These are phyloP conservation scores for Naganishia kalamii DNA, from an alignment of 768 basidiomycete species.

Conservation along the genomic window DNA sequence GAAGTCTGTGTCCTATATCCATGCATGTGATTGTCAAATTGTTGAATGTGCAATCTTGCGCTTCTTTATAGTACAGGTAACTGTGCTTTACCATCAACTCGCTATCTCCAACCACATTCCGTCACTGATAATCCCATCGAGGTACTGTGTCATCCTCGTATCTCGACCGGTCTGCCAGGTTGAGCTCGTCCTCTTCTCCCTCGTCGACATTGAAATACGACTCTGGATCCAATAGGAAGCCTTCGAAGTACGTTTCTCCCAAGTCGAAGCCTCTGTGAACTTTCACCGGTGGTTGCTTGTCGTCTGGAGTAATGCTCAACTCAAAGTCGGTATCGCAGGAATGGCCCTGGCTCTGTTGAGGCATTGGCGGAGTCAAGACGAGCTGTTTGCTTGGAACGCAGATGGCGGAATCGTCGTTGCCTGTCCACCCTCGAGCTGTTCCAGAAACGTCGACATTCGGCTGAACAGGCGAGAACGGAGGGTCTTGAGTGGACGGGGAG, in stretches of 20 bases:
- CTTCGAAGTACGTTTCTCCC: background rate
- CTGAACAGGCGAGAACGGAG: too few species aligned
- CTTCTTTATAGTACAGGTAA: too few species aligned
- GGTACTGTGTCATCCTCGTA: too few species aligned
- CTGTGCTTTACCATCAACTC: too few species aligned
- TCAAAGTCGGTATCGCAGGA: slow-evolving; percentile 7
- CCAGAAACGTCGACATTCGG: background rate
- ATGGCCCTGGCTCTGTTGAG: background rate
- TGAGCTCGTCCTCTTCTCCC: too few species aligned
- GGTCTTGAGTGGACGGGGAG: too few species aligned
- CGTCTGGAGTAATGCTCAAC: background rate
- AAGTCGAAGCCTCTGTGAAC: background rate
- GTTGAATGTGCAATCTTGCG: background rate
- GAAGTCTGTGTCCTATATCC: background rate
- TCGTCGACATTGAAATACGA: too few species aligned
- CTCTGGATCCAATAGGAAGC: background rate
- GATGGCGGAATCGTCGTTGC: background rate
- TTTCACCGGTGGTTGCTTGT: background rate
- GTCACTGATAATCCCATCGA: too few species aligned
- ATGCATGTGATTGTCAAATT: background rate
- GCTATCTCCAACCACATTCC: too few species aligned
- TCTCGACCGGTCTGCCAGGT: too few species aligned
- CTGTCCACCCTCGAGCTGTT: background rate
- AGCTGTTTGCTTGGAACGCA: background rate
- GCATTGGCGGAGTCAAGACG: background rate